Base-by-base conservation (phyloP, 192 early-diverging fungal species). In the Backusella australiensis region DNA sequence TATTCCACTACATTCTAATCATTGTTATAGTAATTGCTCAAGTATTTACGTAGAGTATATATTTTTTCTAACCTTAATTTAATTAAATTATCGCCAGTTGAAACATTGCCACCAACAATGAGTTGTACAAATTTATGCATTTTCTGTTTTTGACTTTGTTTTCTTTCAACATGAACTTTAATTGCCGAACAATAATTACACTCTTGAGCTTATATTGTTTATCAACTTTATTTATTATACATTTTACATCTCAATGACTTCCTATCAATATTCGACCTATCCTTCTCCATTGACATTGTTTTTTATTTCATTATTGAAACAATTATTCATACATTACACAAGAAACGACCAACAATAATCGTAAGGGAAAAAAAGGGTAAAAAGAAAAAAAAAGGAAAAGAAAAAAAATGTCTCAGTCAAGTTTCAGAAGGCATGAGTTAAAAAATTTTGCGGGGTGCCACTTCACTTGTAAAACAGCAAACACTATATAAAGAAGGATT, bases 391-490 rank as follows among this genome's bases (percentile, higher is more conserved):
- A 49, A 19, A 5, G 17, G n/a, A 49, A 17, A 49, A 6, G n/a
- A 19, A 49, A 49, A 49, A 49, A 49, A 49, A 49, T 59, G 53
- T 59, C 53, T 59, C 53, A 59, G 53, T 59, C 53, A 59, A 59
- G 53, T 59, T 59, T 59, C 53, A 59, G 53, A 59, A 59, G 23
- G 23, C 53, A 59, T 59, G 53, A 23, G 53, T 59, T 59, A 26
- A 59, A 49, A n/a, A n/a, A n/a, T 7, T 26, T 59, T 59, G 53
- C 53, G 53, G 53, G 53, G 53, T 59, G 56, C 21, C 26, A 63
- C 56, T 63, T 63, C 21, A 63, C 11, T 63, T 63, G 11, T 29
- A 29, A 29, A 26, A 14, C 56, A 14, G 2, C 26, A 23, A 63
- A 29, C 56, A 29, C 21, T 63, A 63, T 63, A 63, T 29, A 63